Evolutionary conservation across 1,284 basidiomycete species (phyloP).

Genomic region (Ceratobasidium sp.): DNA sequence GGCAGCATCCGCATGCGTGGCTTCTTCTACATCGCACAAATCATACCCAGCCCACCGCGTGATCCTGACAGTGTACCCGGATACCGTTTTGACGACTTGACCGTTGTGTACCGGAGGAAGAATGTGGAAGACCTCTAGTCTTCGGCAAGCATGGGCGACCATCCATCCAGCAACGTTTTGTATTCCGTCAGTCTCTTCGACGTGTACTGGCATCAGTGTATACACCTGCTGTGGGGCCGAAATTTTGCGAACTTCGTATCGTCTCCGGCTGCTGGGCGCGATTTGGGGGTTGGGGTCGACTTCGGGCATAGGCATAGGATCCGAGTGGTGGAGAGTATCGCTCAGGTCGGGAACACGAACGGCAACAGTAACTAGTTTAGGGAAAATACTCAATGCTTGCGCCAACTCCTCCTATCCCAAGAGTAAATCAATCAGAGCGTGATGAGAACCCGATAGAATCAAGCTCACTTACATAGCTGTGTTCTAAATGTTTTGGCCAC

Average conservation of each 20-base stretch:
- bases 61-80: slow-evolving; percentile 31
- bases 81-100: slow-evolving; percentile 21
- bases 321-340: slow-evolving; percentile 29
- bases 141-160: slow-evolving; percentile 33
- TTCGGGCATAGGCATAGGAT: slow-evolving; percentile 21
- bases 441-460: background rate
- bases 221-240: slow-evolving; percentile 7
- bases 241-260: slow-evolving; percentile 20
- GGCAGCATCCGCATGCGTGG: slow-evolving; percentile 18
- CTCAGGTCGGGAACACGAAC: slow-evolving; percentile 35
- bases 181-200: slow-evolving; percentile 25
- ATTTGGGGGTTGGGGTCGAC: slow-evolving; percentile 33
- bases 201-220: slow-evolving; percentile 22
- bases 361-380: slow-evolving; percentile 12
- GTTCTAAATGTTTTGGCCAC: slow-evolving; percentile 24
- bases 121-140: slow-evolving; percentile 33
- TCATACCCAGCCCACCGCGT: slow-evolving; percentile 37
- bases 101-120: slow-evolving; percentile 16
- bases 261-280: slow-evolving; percentile 13
- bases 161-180: slow-evolving; percentile 34
- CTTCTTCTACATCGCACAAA: slow-evolving; percentile 30
- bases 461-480: slow-evolving; percentile 15
- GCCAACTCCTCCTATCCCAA: slow-evolving; percentile 23
- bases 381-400: slow-evolving; percentile 18
- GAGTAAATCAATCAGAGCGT: background rate